phyloP scores from a whole-genome alignment of 371 early-diverging fungal genomes.

The Circinella minor region DNA sequence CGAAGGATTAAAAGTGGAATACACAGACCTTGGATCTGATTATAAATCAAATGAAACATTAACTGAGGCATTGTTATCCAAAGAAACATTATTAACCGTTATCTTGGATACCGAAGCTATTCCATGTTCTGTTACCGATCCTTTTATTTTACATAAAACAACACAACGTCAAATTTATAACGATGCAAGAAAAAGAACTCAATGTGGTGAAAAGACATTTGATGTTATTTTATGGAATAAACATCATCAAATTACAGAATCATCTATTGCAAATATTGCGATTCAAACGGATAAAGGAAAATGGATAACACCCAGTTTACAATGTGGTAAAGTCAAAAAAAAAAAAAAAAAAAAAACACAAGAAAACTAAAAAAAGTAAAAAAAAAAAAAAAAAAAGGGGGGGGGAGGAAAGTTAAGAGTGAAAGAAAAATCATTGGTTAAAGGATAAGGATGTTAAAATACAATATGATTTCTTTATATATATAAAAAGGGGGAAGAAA shows the following conservation, averaged over 20 bases:
- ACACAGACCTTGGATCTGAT: constrained; percentile 36
- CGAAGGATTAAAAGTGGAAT: constrained; percentile 42
- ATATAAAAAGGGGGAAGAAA: no score
- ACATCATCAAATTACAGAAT: constrained; percentile 55
- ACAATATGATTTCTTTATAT: no score
- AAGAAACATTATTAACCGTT: constrained; percentile 20
- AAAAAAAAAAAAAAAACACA: background rate
- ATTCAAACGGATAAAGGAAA: constrained; percentile 27
- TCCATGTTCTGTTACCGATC: constrained; percentile 27
- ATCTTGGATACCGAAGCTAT: constrained; percentile 47
- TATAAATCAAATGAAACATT: constrained; percentile 19
- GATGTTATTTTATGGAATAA: constrained; percentile 65
- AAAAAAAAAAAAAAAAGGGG: no score
- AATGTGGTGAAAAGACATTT: constrained; percentile 31
- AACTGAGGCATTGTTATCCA: constrained; percentile 17
- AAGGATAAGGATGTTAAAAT: no score
- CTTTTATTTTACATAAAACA: constrained; percentile 61
- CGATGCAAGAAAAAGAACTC: constrained; percentile 44
- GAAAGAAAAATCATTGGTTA: no score
- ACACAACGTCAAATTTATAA: constrained; percentile 60
- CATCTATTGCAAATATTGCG: constrained; percentile 67
- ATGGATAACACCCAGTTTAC: constrained; percentile 55
- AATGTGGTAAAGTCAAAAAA: constrained; percentile 39
- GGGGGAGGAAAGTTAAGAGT: background rate
- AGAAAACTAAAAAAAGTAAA: background rate